Conservation (phyloP, 2,329 filamentous ascomycete genomes). For the Simplicillium aogashimaense region DNA sequence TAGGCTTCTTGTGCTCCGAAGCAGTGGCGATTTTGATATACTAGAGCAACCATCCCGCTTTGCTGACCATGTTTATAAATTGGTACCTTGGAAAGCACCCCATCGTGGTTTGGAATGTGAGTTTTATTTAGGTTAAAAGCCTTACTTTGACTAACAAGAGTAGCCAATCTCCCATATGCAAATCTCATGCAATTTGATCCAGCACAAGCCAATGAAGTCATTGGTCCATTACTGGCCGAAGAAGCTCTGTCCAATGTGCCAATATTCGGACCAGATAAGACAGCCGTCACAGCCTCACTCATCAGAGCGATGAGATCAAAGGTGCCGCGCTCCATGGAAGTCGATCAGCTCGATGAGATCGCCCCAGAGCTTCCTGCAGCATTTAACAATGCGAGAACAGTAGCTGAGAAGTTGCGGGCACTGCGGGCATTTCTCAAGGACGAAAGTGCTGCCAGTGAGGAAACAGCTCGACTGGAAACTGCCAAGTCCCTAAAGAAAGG, state of each 20-base stretch:
- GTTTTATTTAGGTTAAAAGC: conserved; percentile 3
- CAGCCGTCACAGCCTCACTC: conserved; percentile 29
- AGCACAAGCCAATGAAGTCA: conserved; percentile 38
- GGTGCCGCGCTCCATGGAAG: conserved; percentile 11
- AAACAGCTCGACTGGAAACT: conserved; percentile 14
- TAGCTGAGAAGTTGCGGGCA: conserved; percentile 38
- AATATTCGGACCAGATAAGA: conserved; percentile 45
- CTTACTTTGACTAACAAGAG: conserved; percentile 14
- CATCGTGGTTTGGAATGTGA: conserved; percentile 46
- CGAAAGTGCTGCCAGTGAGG: conserved; percentile 14
- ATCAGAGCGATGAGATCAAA: conserved; percentile 25
- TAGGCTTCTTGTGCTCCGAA: conserved; percentile 48
- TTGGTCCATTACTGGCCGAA: conserved; percentile 45
- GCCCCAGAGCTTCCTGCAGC: conserved; percentile 25
- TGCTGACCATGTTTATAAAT: conserved; percentile 46
- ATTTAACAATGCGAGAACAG: conserved; percentile 29
- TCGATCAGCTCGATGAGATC: conserved; percentile 26
- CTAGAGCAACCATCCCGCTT: conserved; percentile 50
- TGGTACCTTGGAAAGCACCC: conserved; percentile 51
- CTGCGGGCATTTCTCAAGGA: conserved; percentile 29
- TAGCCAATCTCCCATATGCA: conserved; percentile 42
- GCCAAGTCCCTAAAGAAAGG: conserved; percentile 18
- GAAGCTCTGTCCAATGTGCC: conserved; percentile 42
- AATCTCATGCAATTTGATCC: conserved; percentile 49
- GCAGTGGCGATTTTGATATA: conserved; percentile 52